Evolutionary conservation across 176 grass and related monocot genomes (phyloP).

Genomic region (Neostapfia colusana): DNA sequence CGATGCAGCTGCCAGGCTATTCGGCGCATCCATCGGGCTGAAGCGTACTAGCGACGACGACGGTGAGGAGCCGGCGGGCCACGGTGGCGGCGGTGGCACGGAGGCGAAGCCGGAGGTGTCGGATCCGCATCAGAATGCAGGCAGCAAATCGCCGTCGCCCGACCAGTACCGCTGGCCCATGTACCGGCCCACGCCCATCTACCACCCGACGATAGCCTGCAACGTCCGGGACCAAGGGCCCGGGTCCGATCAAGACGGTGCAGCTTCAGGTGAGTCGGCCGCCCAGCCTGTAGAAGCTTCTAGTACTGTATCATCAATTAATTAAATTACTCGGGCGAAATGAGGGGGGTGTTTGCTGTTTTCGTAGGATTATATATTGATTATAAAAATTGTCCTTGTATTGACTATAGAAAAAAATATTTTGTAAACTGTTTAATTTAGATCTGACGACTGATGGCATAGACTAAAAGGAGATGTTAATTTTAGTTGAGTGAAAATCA

Average conservation of each 20-base stretch:
- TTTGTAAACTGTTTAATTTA: too few relatives aligned
- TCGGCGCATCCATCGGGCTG: constrained; percentile 64
- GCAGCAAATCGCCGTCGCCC: constrained; percentile 20
- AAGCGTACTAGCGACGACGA: constrained; percentile 46
- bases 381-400: too few relatives aligned
- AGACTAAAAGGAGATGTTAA: too few relatives aligned
- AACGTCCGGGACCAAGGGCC: constrained; percentile 32
- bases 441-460: too few relatives aligned
- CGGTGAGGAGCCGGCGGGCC: background rate
- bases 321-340: background rate
- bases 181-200: constrained; percentile 57
- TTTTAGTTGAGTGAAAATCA: too few relatives aligned
- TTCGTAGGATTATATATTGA: too few relatives aligned
- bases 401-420: too few relatives aligned
- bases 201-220: constrained; percentile 42
- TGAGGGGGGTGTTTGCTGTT: too few relatives aligned
- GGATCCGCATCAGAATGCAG: constrained; percentile 7
- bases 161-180: constrained; percentile 63
- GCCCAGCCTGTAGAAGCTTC: constrained; percentile 16
- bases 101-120: constrained; percentile 58
- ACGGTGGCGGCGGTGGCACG: background rate
- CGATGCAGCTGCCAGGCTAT: constrained; percentile 47
- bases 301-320: background rate
- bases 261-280: constrained; percentile 52
- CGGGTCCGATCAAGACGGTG: constrained; percentile 52